Base-by-base conservation (phyloP, 164 flowering plant genomes). In the Berberis thunbergii region DNA sequence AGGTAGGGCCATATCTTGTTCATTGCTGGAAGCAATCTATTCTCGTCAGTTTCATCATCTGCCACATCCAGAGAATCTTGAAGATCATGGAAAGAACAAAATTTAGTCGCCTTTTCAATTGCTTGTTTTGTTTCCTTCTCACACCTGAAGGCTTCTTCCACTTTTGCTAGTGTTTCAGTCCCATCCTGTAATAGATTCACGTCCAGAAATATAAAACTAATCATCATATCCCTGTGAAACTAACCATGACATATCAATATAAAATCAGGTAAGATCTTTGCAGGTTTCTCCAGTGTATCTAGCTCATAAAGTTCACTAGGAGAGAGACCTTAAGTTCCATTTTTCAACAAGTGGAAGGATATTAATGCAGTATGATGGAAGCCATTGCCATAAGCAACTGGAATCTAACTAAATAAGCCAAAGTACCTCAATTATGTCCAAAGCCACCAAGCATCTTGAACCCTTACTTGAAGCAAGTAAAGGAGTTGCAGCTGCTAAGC, bases 1-100 rank as follows among this genome's bases (percentile, higher is more conserved):
- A 89, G 64, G 66, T 83, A 81, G 6, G 99, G 99, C 99, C 99
- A 94, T 57, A 91, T 75, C 76, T 86, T 91, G 70, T 91, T 91
- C 90, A 83, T 74, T 45, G 96, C 97, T 39, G 99, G 99, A 74
- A 94, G 97, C 79, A 89, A 75, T 75, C 93, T 78, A 68, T 94
- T 94, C 78, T 94, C 99, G 65, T 79, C 86, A 4, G 78, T 71
- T 59, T 75, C 89, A 60, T 86, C 93, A 8, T 83, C 84, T 65
- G 81, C 73, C 52, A 83, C 78, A 72, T 81, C 86, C 46, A 89
- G 59, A 45, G 74, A 61, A 57, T 94, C 97, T 74, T 78, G 71
- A 70, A 94, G 86, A 74, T 83, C 76, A 75, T 79, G 74, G 6
- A 78, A 73, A 39, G 93, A 85, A 64, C 70, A 66, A 42, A 76